These are phyloP conservation scores for Posidonia oceanica DNA, from an alignment of 116 monocot species.

Conservation along the genomic window DNA sequence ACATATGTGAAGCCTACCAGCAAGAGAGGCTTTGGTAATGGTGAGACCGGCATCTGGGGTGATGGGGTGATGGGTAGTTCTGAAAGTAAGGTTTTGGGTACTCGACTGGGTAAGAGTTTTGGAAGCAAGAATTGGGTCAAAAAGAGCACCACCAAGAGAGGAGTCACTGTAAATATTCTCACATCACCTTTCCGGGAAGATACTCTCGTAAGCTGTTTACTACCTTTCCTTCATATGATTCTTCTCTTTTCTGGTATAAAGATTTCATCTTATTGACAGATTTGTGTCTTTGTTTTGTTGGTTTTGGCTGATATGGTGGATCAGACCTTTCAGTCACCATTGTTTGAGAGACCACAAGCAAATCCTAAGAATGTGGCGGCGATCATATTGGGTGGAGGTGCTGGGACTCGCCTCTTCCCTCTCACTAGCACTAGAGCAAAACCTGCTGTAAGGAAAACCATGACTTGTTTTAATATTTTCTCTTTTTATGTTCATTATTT, in stretches of 20 bases:
- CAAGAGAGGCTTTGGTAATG: background rate
- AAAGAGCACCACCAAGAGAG: background rate
- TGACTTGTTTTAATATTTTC: too few species aligned
- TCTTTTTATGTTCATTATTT: background rate
- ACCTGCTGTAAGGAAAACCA: slow-evolving; percentile 47
- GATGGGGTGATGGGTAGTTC: background rate
- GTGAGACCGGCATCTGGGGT: background rate
- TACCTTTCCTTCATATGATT: background rate
- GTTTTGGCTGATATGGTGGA: background rate
- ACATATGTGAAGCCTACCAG: background rate
- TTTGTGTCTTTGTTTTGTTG: background rate
- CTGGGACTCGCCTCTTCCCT: slow-evolving; percentile 57
- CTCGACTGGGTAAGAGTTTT: background rate
- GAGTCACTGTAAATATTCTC: background rate
- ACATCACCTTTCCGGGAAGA: slow-evolving; percentile 13
- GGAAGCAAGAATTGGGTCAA: background rate
- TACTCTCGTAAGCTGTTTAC: slow-evolving; percentile 6
- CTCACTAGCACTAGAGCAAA: slow-evolving; percentile 60
- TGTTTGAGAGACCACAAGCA: slow-evolving; percentile 18
- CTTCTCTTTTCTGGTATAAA: background rate
- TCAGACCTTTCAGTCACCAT: slow-evolving; percentile 25
- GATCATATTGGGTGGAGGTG: slow-evolving; percentile 59
- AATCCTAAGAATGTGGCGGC: slow-evolving; percentile 56
- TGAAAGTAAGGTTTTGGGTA: slow-evolving; percentile 4
- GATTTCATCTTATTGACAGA: background rate